These are phyloP conservation scores for Moringa oleifera DNA, from an alignment of 345 rosid species.

Conservation along the genomic window DNA sequence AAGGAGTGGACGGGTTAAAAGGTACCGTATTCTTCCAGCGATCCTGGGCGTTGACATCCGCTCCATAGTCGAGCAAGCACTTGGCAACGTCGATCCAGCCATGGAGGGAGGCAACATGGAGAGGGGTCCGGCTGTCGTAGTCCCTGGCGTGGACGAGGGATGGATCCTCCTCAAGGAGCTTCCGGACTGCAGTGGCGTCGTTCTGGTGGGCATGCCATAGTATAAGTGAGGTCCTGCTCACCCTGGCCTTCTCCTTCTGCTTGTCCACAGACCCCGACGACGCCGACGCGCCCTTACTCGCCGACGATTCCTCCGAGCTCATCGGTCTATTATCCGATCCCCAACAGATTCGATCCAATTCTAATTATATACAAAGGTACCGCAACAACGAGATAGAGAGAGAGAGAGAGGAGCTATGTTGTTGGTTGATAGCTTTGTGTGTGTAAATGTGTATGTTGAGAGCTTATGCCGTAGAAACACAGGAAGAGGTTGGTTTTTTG, in stretches of 20 bases:
- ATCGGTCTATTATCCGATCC: slow-evolving; percentile 21
- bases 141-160: slow-evolving; percentile 86
- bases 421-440: not conserved
- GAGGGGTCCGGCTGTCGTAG: slow-evolving; percentile 89
- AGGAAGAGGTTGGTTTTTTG: not conserved
- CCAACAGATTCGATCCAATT: slow-evolving; percentile 16
- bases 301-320: slow-evolving; percentile 45
- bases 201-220: slow-evolving; percentile 99
- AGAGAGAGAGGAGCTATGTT: not conserved
- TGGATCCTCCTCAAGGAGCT: slow-evolving; percentile 87
- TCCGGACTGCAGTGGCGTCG: slow-evolving; percentile 76
- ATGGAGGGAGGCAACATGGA: slow-evolving; percentile 93
- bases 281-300: slow-evolving; percentile 21
- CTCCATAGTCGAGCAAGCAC: slow-evolving; percentile 80
- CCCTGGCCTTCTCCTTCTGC: slow-evolving; percentile 96
- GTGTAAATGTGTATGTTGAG: not conserved
- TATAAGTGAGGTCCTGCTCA: slow-evolving; percentile 90
- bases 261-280: slow-evolving; percentile 42
- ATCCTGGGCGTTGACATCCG: slow-evolving; percentile 99
- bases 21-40: slow-evolving; percentile 97
- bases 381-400: not conserved
- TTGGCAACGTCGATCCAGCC: slow-evolving; percentile 92
- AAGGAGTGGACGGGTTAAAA: not conserved
- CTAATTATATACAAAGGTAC: no score
- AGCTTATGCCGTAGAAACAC: not conserved